Percentiles rank a stretch among this genome's conserved stretches.
These are phyloP conservation scores for Alternaria atra DNA, from an alignment of 2,329 filamentous ascomycete species.

Conservation along the genomic window DNA sequence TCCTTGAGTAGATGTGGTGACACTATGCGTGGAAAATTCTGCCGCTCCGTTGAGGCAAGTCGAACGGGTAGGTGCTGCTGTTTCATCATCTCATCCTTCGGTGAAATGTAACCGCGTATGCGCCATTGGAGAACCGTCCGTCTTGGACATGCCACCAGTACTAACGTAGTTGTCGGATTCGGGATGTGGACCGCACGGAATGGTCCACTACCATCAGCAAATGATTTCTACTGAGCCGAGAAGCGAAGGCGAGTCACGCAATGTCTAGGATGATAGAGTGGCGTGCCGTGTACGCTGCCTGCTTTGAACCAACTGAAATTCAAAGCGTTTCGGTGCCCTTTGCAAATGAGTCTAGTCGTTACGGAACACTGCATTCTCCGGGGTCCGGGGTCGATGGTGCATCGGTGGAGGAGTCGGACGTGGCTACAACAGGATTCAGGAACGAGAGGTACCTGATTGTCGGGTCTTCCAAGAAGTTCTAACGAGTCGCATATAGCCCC, in stretches of 20 bases:
- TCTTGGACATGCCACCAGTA: constrained; percentile 1
- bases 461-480: constrained; percentile 7
- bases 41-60: constrained; percentile 4
- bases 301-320: background rate
- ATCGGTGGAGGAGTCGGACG: constrained; percentile 13
- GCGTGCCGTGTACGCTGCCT: background rate
- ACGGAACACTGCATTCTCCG: background rate
- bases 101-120: constrained; percentile 9
- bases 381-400: constrained; percentile 2
- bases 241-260: background rate
- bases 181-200: background rate
- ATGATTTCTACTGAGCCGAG: background rate
- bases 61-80: background rate
- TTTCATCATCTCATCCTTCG: constrained; percentile 14
- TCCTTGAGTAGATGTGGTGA: constrained; percentile 3
- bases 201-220: background rate
- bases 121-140: constrained; percentile 4
- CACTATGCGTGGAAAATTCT: constrained; percentile 1
- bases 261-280: background rate
- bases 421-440: constrained; percentile 8
- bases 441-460: constrained; percentile 1
- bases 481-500: constrained; percentile 10
- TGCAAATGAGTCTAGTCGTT: background rate
- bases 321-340: background rate
- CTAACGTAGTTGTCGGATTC: constrained; percentile 7